Evolutionary conservation across 2,329 filamentous ascomycete genomes (phyloP).

Genomic region (Trichothecium sympodiale): DNA sequence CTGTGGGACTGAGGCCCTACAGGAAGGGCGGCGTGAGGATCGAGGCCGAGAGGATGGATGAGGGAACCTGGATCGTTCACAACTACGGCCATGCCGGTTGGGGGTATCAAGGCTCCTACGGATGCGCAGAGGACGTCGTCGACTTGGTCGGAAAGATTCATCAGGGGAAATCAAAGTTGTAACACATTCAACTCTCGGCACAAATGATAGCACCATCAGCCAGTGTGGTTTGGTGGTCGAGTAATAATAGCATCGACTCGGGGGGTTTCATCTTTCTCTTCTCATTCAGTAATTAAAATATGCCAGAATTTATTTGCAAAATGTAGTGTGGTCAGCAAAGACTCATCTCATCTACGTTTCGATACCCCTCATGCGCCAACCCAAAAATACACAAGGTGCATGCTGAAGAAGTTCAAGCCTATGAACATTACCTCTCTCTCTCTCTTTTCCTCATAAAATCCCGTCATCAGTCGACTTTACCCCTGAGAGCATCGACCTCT

Average conservation of each 20-base stretch:
- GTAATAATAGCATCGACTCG: no score
- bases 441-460: constrained; percentile 6
- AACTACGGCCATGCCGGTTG: constrained; percentile 73
- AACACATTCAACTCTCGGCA: no score
- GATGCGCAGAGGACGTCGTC: constrained; percentile 57
- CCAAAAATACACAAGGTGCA: neutral
- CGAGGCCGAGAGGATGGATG: constrained; percentile 42
- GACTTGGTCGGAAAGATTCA: no score
- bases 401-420: neutral
- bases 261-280: no score
- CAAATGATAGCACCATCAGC: no score
- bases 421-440: neutral
- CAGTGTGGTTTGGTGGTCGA: no score
- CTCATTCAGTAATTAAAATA: no score
- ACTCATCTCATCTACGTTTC: no score
- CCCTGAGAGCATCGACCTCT: constrained; percentile 58
- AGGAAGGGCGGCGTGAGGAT: constrained; percentile 59
- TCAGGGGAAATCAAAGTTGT: no score
- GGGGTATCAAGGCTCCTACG: constrained; percentile 64
- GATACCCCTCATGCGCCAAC: no score
- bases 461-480: constrained; percentile 14
- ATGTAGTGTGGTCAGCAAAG: no score
- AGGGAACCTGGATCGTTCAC: constrained; percentile 48
- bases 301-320: no score
- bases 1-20: constrained; percentile 63